Conservation (phyloP, 768 basidiomycete genomes). For the Trametes punicea region DNA sequence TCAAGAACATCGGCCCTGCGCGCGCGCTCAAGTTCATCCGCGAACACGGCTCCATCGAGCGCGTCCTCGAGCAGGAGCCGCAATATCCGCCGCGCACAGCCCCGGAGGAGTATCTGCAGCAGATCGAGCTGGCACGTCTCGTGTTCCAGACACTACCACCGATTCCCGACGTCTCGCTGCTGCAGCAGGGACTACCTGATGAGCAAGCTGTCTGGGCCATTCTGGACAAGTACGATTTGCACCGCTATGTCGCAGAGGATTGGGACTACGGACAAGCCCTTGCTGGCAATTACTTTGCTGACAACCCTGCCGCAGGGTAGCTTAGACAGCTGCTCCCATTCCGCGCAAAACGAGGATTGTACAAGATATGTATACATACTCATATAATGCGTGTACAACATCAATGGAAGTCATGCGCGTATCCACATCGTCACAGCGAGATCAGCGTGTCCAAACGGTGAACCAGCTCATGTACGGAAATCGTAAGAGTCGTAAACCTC, state of each 20-base stretch:
- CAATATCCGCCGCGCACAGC: constrained; percentile 52
- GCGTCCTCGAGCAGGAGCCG: constrained; percentile 48
- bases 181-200: constrained; percentile 39
- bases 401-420: background rate
- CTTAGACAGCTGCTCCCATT: background rate
- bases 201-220: constrained; percentile 43
- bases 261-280: constrained; percentile 48
- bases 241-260: constrained; percentile 36
- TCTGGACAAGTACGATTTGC: constrained; percentile 49
- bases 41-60: constrained; percentile 69
- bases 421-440: background rate
- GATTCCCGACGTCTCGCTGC: constrained; percentile 40
- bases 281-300: constrained; percentile 63
- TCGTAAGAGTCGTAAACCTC: too few species aligned
- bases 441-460: background rate
- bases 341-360: background rate
- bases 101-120: constrained; percentile 52
- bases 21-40: constrained; percentile 77
- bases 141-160: constrained; percentile 70
- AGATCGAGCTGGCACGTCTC: constrained; percentile 57
- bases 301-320: constrained; percentile 42
- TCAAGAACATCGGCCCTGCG: constrained; percentile 75
- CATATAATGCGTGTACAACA: background rate
- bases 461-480: background rate
- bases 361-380: background rate